Evolutionary conservation across 495 filamentous ascomycete species (phyloP).

Genomic region (Aspergillus ostianus): DNA sequence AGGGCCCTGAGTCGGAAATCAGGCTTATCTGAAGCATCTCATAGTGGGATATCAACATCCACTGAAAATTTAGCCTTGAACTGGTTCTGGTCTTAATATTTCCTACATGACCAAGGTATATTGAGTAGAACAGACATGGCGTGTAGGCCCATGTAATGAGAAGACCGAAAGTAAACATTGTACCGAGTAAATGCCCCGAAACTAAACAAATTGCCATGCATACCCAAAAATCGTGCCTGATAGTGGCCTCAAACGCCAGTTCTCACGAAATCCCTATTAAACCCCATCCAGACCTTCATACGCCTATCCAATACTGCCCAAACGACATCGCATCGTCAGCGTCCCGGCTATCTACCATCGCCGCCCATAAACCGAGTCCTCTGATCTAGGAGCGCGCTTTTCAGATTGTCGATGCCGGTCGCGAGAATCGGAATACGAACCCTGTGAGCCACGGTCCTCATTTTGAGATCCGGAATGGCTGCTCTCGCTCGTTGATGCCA

Average conservation of each 20-base stretch:
- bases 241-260: neutral
- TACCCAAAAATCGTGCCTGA: neutral
- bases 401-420: constrained; percentile 27
- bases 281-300: neutral
- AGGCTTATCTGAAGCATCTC: too few species aligned
- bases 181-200: neutral
- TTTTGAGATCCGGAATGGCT: constrained; percentile 16
- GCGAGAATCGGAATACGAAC: constrained; percentile 24
- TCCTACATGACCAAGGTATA: too few species aligned
- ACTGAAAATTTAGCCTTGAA: too few species aligned
- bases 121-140: too few species aligned
- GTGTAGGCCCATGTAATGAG: too few species aligned
- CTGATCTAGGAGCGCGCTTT: constrained; percentile 25
- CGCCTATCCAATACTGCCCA: neutral
- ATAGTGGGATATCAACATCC: too few species aligned
- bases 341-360: constrained; percentile 33
- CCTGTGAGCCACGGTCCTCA: constrained; percentile 5
- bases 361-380: constrained; percentile 46
- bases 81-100: too few species aligned
- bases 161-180: neutral
- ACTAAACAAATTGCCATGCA: neutral
- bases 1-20: too few species aligned
- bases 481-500: constrained; percentile 24
- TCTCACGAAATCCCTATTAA: neutral
- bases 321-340: neutral